phyloP scores from a whole-genome alignment of 2,329 filamentous ascomycete genomes.

The Biscogniauxia marginata region DNA sequence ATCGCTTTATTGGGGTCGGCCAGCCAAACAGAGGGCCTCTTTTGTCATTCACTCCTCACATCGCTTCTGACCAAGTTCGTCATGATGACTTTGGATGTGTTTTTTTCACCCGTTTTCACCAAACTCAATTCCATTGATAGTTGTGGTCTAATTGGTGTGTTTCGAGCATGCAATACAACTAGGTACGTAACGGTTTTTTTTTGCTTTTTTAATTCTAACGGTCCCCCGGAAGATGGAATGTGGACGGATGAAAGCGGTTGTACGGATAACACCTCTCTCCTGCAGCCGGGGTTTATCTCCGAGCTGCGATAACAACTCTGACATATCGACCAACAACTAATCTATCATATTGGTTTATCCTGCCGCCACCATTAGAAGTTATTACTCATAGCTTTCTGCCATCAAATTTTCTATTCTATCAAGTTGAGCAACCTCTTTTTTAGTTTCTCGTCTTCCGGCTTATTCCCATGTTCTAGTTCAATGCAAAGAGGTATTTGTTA shows the following conservation, averaged over 20 bases:
- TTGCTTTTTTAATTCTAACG: neutral
- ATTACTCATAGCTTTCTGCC: neutral
- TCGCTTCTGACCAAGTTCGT: neutral
- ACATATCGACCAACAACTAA: neutral
- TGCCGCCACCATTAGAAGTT: neutral
- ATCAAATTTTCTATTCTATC: neutral
- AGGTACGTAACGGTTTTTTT: neutral
- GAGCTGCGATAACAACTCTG: conserved; percentile 13
- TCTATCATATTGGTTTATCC: neutral
- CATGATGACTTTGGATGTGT: neutral
- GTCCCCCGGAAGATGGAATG: conserved; percentile 17
- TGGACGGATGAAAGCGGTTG: conserved; percentile 22
- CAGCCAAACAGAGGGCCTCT: neutral
- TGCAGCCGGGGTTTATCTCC: conserved; percentile 8
- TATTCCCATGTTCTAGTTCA: neutral
- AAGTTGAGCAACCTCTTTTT: neutral
- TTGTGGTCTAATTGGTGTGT: neutral
- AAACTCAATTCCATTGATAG: neutral
- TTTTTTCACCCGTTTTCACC: neutral
- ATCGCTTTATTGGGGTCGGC: neutral
- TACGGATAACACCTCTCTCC: conserved; percentile 6
- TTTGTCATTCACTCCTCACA: neutral
- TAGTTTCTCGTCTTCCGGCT: neutral
- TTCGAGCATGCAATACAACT: neutral
- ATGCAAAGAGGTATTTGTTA: neutral